Evolutionary conservation across 495 filamentous ascomycete genomes (phyloP), one percentile per base, ranked within the genome.

Genomic region (Lasiosphaeriaceae sp.): DNA sequence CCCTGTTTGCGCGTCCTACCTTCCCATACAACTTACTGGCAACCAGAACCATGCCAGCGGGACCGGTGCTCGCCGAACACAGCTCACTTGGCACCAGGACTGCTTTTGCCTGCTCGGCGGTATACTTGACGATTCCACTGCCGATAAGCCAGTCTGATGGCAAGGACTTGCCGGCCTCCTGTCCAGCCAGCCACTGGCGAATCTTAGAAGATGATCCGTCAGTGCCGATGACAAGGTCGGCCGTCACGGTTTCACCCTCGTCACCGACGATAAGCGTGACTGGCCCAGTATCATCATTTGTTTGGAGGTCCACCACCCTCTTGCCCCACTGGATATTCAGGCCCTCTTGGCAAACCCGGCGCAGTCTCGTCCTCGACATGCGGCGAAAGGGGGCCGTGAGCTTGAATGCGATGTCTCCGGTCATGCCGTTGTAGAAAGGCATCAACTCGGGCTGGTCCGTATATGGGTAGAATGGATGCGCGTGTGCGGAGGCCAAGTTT

Each of bases 181-280:
- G 11, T 3, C 54, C 54, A 8, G 49, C 45, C 8, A 56, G 45
- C 54, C 54, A 56, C 21, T 60, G 54, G 1, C 78, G 66, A 0
- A 75, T 66, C 11, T 41, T 60, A 11, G 74, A 77, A 3, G 68
- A 63, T 19, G 77, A 66, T 16, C 78, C 77, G 55, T 83, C 80
- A 0, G 79, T 70, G 0, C 77, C 79, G 17, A 83, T 51, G 2
- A 80, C 54, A 0, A 71, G 57, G 26, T 69, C 55, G 1, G 64
- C 71, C 17, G 26, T 31, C 17, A 29, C 46, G 3, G 21, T 17
- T 9, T 19, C 45, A 4, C 54, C 54, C 14, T 50, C 44, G 9
- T 44, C 34, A 17, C n/a, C n/a, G n/a, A 59, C 0, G 0, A 17
- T 14, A 45, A 79, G 80, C 37, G 80, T 83, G 23, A 89, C 73